Base-by-base conservation (phyloP, 2,329 filamentous ascomycete genomes). In the Calonectria leucothoes region DNA sequence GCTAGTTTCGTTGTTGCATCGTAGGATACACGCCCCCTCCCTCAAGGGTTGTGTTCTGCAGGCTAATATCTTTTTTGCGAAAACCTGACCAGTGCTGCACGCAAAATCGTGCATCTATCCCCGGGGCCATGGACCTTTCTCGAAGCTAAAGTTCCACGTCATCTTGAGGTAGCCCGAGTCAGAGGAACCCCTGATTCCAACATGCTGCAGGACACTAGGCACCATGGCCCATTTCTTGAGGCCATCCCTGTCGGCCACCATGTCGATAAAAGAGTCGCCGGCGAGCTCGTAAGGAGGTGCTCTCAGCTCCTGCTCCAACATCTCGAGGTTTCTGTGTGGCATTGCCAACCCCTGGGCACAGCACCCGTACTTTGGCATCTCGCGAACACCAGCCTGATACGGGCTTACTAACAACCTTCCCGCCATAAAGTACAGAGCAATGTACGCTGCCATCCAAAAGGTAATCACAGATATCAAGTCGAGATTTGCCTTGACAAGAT, bases 321-420 rank as follows among this genome's bases (percentile, higher is more conserved):
- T 61, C 15, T 66, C 61, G 2, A 83, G 69, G 17, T 83, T 76
- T 20, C 76, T 77, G 4, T 72, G 71, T 5, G 83, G 80, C 45
- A 83, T 83, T 2, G 83, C 78, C 4, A 84, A 75, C 0, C 83
- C 83, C 67, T 84, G 83, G 7, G 83, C 81, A 52, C 83, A 84
- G 45, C 83, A 84, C 10, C 83, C 83, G 42, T 84, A 83, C 12
- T 74, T 76, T 1, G 81, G 77, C 83, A 84, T 84, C 74, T 83
- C 79, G 1, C 78, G 78, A 8, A 84, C 75, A 0, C 82, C 82
- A 5, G 33, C 49, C 3, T 49, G 70, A 7, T 79, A 69, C 0
- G 80, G 80, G 31, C 69, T 72, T 10, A 82, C 79, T 8, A 80
- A 66, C 1, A 83, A 65, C 2, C 81, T 75, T 4, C 82, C 82